Evolutionary conservation across 768 basidiomycete species (phyloP).

Genomic region (Calocera cornea): DNA sequence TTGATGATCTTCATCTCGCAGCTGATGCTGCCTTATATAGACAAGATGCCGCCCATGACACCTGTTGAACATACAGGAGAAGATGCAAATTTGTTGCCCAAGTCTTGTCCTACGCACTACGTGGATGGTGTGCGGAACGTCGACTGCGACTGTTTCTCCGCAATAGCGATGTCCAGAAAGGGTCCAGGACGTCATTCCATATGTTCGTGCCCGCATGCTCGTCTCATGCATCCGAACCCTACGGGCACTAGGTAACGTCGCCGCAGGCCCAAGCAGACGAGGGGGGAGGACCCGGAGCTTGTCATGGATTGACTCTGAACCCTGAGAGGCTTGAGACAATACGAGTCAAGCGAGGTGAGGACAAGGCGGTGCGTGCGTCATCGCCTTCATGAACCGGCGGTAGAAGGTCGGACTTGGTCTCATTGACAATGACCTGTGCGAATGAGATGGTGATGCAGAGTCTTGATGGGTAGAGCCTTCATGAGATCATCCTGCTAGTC

Average conservation of each 20-base stretch:
- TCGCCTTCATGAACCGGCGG: too few relatives aligned
- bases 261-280: neutral
- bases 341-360: too few relatives aligned
- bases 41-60: neutral
- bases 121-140: neutral
- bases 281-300: neutral
- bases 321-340: neutral
- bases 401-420: too few relatives aligned
- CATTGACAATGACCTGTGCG: neutral
- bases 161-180: neutral
- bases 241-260: neutral
- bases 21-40: too few relatives aligned
- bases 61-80: neutral
- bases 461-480: too few relatives aligned
- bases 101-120: neutral
- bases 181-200: neutral
- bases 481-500: too few relatives aligned
- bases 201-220: neutral
- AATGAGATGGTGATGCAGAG: neutral
- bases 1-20: too few relatives aligned
- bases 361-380: too few relatives aligned
- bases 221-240: neutral
- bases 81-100: neutral
- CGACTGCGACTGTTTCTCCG: neutral
- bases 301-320: neutral